Percentiles rank a stretch among this genome's conserved stretches.
Evolutionary conservation across 2,329 filamentous ascomycete species (phyloP).

Genomic region (Harringtonia aguacate): DNA sequence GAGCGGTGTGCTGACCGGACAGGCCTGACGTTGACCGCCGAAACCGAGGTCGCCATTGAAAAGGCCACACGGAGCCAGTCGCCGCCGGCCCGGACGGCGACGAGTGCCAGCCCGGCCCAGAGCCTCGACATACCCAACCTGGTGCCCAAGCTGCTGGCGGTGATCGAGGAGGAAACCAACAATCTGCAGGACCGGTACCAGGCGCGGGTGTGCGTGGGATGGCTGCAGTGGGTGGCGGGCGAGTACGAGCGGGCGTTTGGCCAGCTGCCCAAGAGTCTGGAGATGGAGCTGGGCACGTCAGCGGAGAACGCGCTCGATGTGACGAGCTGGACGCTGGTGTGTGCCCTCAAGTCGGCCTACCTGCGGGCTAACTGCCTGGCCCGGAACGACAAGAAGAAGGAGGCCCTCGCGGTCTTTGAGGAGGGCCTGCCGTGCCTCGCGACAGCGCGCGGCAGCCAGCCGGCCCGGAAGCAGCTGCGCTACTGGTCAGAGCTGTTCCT

Average conservation of each 20-base stretch:
- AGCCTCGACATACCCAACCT: constrained; percentile 34
- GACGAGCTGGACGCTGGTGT: constrained; percentile 72
- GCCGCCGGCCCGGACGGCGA: constrained; percentile 28
- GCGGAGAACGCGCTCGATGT: constrained; percentile 35
- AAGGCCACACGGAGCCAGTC: constrained; percentile 36
- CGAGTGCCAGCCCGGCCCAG: constrained; percentile 24
- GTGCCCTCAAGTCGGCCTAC: constrained; percentile 68
- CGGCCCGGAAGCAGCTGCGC: constrained; percentile 52
- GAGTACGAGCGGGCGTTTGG: constrained; percentile 54
- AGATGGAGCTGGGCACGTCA: constrained; percentile 37
- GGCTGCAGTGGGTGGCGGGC: constrained; percentile 70
- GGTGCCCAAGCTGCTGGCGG: constrained; percentile 40
- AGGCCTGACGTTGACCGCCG: constrained; percentile 62
- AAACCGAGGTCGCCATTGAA: constrained; percentile 56
- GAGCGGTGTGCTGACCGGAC: constrained; percentile 12
- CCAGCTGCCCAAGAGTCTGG: constrained; percentile 53
- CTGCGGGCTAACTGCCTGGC: constrained; percentile 58
- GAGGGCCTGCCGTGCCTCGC: constrained; percentile 54
- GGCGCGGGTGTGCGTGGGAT: constrained; percentile 71
- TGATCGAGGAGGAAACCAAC: constrained; percentile 46
- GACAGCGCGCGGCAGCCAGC: constrained; percentile 36
- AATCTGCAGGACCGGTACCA: constrained; percentile 57
- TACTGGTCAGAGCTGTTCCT: constrained; percentile 73
- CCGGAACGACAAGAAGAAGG: constrained; percentile 34
- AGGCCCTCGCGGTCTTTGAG: constrained; percentile 57